Base-by-base conservation (phyloP, 495 filamentous ascomycete species). In the Aspergillus olivimuriae region DNA sequence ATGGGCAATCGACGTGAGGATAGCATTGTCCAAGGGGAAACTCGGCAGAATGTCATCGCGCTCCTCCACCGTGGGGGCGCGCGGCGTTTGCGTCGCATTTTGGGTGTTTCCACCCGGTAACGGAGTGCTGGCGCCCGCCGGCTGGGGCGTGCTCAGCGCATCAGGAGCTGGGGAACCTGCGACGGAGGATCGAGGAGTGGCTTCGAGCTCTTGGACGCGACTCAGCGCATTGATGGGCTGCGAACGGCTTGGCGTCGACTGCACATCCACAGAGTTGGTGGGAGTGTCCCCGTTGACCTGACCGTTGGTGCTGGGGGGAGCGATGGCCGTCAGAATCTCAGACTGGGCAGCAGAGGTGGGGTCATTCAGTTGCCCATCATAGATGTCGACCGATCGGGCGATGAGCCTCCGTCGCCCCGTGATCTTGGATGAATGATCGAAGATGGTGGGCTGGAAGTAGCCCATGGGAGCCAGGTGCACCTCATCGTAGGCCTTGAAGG, bases 401-500 rank as follows among this genome's bases (percentile, higher is more conserved):
- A 96, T 80, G 30, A 97, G 69, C 39, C 78, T 84, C 41, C 87
- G 77, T 32, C 90, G 79, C 11, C 87, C 82, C 3, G 69, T 63
- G 34, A 97, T 79, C 63, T 97, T 97, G 16, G 74, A 56, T 4
- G 72, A 73, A 55, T 90, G 81, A 55, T 91, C 84, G 50, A 96
- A 94, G 31, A 96, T 83, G 4, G 73, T 70, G 2, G 92, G 92
- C 35, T 90, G 84, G 58, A 90, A 97, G 62, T 84, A 83, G 15
- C 83, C 91, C 81, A 94, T 86, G 8, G 90, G 86, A 1, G 94
- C 87, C 14, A 98, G 73, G 50, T 91, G 84, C 2, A 89, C 80
- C 54, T 97, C 90, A 51, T 98, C 92, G 58, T 96, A 97, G 5
- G 82, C 86, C 71, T 95, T 97, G 70, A 95, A 96, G 14, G 74